Conservation (phyloP, 2,329 filamentous ascomycete genomes). For the Ophiostoma himal-ulmi region DNA sequence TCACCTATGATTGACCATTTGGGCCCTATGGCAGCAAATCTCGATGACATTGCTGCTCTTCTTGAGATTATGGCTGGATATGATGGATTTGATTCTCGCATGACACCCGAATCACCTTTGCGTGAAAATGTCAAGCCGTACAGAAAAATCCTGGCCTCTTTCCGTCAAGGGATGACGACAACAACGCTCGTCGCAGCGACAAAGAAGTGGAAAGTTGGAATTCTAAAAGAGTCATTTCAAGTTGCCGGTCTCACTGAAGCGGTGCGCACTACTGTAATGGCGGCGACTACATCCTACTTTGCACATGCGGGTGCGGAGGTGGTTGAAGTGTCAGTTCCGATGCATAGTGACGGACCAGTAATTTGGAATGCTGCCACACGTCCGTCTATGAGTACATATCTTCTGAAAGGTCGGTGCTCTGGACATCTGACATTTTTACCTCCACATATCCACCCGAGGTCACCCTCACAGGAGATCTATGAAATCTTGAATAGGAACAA, state of each 20-base stretch:
- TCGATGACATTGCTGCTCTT: slow-evolving; percentile 40
- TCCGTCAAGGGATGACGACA: not conserved
- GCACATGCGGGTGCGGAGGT: not conserved
- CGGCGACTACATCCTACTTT: not conserved
- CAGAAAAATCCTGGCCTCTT: slow-evolving; percentile 28
- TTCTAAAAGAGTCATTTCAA: slow-evolving; percentile 41
- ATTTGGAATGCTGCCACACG: slow-evolving; percentile 44
- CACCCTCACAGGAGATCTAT: not conserved
- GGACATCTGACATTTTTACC: slow-evolving; percentile 33
- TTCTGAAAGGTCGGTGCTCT: slow-evolving; percentile 30
- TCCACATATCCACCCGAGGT: slow-evolving; percentile 30
- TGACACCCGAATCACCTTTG: slow-evolving; percentile 39
- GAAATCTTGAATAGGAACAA: not conserved
- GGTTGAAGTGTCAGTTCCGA: slow-evolving; percentile 15
- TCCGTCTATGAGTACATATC: slow-evolving; percentile 32
- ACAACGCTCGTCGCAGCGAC: not conserved
- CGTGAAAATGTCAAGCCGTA: slow-evolving; percentile 33
- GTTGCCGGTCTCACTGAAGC: slow-evolving; percentile 35
- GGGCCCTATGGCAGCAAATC: slow-evolving; percentile 40
- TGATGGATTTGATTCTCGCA: slow-evolving; percentile 43
- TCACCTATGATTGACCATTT: slow-evolving; percentile 42
- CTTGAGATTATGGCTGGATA: slow-evolving; percentile 40
- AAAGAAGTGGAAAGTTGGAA: slow-evolving; percentile 37
- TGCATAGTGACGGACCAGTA: slow-evolving; percentile 41
- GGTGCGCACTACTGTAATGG: slow-evolving; percentile 32